Percentiles rank a stretch among this genome's conserved stretches.
phyloP scores from a whole-genome alignment of 495 filamentous ascomycete genomes.

The Penicillium goetzii region DNA sequence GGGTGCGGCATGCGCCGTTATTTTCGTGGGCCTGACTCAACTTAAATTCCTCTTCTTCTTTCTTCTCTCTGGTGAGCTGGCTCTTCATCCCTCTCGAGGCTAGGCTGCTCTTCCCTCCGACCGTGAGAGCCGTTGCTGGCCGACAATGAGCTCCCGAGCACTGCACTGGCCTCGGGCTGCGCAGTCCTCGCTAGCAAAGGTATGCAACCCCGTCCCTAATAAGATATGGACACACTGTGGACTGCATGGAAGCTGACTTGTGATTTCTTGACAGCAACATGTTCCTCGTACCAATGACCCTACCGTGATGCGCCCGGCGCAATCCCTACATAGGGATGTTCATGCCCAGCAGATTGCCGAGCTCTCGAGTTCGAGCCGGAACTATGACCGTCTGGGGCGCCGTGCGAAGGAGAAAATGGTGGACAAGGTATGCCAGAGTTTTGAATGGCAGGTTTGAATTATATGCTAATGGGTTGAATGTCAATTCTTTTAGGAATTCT shows the following conservation, averaged over 20 bases:
- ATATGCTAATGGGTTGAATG: background rate
- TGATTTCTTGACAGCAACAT: slow-evolving; percentile 25
- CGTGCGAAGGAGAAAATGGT: slow-evolving; percentile 54
- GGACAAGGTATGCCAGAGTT: slow-evolving; percentile 41
- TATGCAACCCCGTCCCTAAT: slow-evolving; percentile 9
- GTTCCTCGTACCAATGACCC: slow-evolving; percentile 25
- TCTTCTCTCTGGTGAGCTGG: slow-evolving; percentile 8
- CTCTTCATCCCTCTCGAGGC: slow-evolving; percentile 4
- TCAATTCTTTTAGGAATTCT: slow-evolving; percentile 65
- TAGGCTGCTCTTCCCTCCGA: slow-evolving; percentile 3
- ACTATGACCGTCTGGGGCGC: slow-evolving; percentile 44
- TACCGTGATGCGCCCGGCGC: slow-evolving; percentile 20
- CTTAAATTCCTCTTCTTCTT: slow-evolving; percentile 4
- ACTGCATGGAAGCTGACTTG: slow-evolving; percentile 16
- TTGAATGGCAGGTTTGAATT: background rate
- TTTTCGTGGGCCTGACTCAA: slow-evolving; percentile 21
- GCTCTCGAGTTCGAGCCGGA: slow-evolving; percentile 40
- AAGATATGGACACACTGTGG: background rate
- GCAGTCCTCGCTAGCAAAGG: slow-evolving; percentile 39
- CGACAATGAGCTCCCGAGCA: slow-evolving; percentile 42
- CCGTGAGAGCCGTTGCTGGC: slow-evolving; percentile 8
- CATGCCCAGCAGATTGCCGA: slow-evolving; percentile 39
- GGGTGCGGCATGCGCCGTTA: slow-evolving; percentile 34
- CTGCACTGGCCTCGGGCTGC: slow-evolving; percentile 40
- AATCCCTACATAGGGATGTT: slow-evolving; percentile 23